Evolutionary conservation across 1,139 yeast genomes (phyloP), one percentile per base, ranked within the genome.

Genomic region (Magnusiomyces clavatus): DNA sequence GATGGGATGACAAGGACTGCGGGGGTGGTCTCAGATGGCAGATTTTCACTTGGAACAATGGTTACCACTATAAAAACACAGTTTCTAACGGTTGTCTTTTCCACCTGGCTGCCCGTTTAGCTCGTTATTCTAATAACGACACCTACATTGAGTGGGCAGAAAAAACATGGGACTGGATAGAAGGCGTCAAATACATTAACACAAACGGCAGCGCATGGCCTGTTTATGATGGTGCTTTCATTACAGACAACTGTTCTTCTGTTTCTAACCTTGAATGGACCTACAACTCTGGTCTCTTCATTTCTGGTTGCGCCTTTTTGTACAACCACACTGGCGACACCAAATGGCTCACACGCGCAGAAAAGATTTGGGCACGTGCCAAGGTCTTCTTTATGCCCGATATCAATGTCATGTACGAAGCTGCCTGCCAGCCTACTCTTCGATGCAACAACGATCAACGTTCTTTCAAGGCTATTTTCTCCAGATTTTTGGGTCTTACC

Each of bases 1-100:
- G 97, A 68, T 90, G 97, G 97, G 97, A 90, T 64, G 61, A 67
- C 8, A 73, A 65, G 2, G 63, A 77, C 52, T 90, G 97, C 69
- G 78, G 77, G 50, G 97, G 97, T 55, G 97, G 97, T 1, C 75
- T 90, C 56, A 78, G 97, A 71, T 90, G 97, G 97, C 97, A 90
- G 71, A 90, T 90, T 65, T 90, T 86, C 73, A 80, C 86, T 55
- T 90, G 96, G 95, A 90, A 90, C 67, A 77, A 89, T 10, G 97
- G 97, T 59, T 90, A 89, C 67, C 86, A 86, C 68, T 90, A 90
- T 67, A 90, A 90, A 69, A 90, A 90, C 68, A 75, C 95, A 10
- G 94, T 90, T 54, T 81, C 95, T 19, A 90, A 89, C 64, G 97
- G 97, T 16, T 87, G 95, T 61, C 72, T 90, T 56, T 89, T 90